Evolutionary conservation across 1,139 yeast genomes (phyloP), one percentile per base, ranked within the genome.

Genomic region (Nakaseomyces kungkrabaensis): DNA sequence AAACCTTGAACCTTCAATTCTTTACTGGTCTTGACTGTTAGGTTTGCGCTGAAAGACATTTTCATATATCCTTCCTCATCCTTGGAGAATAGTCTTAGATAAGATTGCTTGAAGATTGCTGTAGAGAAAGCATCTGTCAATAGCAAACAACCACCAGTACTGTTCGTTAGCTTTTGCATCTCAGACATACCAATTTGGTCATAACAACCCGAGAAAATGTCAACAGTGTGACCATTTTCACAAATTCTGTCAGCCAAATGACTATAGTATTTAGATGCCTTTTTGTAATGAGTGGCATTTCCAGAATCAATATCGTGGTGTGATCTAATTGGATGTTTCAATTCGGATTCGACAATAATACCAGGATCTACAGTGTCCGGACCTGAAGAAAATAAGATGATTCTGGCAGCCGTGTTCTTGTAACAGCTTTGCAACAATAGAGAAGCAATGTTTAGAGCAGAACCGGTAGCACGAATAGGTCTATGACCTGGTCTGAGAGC

Each of bases 141-240:
- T 50, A 92, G 80, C 64, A 94, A 74, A 36, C 86, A 85, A 70
- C 99, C 99, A 60, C 98, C 98, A 31, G 97, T 92, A 60, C 79
- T 75, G 71, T 88, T 87, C 53, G 95, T 78, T 61, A 94, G 73
- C 53, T 85, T 77, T 70, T 88, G 87, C 97, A 92, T 92, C 73
- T 92, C 99, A 60, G 85, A 83, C 78, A 92, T 83, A 67, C 99
- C 99, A 57, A 90, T 86, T 74, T 92, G 98, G 71, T 92, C 99
- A 67, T 89, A 90, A 71, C 97, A 89, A 53, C 98, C 98, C 38
- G 96, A 97, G 71, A 89, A 90, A 48, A 92, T 81, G 69, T 92
- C 98, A 50, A 92, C 82, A 26, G 94, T 80, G 64, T 89, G 97
- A 27, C 94, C 87, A 65, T 87, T 85, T 50, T 79, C 77, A 32